Evolutionary conservation across 1,139 yeast species (phyloP).

Genomic region (Saccharomyces hybrid): DNA sequence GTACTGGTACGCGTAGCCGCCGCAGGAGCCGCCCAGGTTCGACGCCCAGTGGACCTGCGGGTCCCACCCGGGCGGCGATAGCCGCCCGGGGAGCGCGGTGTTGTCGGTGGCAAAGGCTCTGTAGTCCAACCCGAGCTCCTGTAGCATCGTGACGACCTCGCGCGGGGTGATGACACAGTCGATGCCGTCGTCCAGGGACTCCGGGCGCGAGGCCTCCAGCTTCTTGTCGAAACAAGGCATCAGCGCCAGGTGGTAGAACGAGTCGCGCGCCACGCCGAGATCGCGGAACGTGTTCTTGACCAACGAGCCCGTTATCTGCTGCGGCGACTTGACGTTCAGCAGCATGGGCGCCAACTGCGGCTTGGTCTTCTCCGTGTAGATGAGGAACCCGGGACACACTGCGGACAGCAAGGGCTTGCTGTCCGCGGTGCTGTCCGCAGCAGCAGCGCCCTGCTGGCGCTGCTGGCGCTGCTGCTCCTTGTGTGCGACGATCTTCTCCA

Average conservation of each 20-base stretch:
- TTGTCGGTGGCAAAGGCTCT: constrained; percentile 28
- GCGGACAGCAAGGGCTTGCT: constrained; percentile 41
- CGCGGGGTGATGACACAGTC: constrained; percentile 92
- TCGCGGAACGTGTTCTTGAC: constrained; percentile 53
- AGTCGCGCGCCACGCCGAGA: constrained; percentile 23
- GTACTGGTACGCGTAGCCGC: constrained; percentile 75
- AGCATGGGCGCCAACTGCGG: constrained; percentile 64
- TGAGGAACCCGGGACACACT: constrained; percentile 94
- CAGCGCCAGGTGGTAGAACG: constrained; percentile 69
- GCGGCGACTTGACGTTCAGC: constrained; percentile 74
- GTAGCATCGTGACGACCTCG: constrained; percentile 67
- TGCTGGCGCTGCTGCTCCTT: constrained; percentile 22
- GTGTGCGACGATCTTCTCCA: constrained; percentile 39
- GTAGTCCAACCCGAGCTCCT: constrained; percentile 41
- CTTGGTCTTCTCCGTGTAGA: constrained; percentile 93
- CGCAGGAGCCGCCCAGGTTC: constrained; percentile 76
- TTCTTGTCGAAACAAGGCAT: constrained; percentile 98
- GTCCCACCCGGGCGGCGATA: constrained; percentile 23
- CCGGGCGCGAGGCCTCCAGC: constrained; percentile 86
- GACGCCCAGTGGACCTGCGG: constrained; percentile 45
- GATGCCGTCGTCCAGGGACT: constrained; percentile 51
- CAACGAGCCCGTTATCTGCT: constrained; percentile 80
- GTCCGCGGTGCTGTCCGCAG: background rate
- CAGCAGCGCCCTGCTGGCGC: constrained; percentile 10
- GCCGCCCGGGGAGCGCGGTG: constrained; percentile 1